Conservation (phyloP, 2,329 filamentous ascomycete species). For the Aschersonia sp. region DNA sequence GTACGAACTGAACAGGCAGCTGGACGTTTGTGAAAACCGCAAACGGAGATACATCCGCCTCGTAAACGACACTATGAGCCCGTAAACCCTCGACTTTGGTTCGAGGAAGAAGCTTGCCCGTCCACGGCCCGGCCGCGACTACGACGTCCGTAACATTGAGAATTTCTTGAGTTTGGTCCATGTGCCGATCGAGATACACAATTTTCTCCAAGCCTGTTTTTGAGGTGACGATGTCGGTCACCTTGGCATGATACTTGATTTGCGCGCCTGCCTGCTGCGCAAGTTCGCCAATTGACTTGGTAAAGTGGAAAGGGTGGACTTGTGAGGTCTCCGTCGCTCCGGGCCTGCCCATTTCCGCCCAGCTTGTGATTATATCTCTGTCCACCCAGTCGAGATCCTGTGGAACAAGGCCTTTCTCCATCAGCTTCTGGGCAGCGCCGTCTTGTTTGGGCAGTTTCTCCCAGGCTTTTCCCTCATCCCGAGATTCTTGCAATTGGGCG, state of each 20-base stretch:
- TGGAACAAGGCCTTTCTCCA: conserved; percentile 51
- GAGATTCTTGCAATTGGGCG: conserved; percentile 12
- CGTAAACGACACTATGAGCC: conserved; percentile 52
- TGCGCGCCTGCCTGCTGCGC: conserved; percentile 56
- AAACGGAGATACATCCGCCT: conserved; percentile 53
- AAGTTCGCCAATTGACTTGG: conserved; percentile 65
- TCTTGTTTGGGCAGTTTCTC: conserved; percentile 49
- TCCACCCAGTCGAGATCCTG: conserved; percentile 76
- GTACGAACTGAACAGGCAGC: conserved; percentile 50
- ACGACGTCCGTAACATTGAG: conserved; percentile 37
- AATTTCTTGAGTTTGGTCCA: conserved; percentile 20
- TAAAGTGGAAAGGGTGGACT: conserved; percentile 87
- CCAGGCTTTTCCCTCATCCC: conserved; percentile 31
- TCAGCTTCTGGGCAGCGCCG: conserved; percentile 26
- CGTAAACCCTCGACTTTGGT: conserved; percentile 43
- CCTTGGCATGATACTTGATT: conserved; percentile 50
- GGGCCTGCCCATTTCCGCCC: conserved; percentile 64
- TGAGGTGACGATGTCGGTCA: conserved; percentile 49
- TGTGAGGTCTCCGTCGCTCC: conserved; percentile 72
- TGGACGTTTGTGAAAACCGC: conserved; percentile 79
- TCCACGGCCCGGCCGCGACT: conserved; percentile 49
- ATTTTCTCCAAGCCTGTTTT: conserved; percentile 44
- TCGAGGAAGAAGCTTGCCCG: conserved; percentile 39
- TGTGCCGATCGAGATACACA: conserved; percentile 38
- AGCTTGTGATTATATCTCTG: conserved; percentile 47